Evolutionary conservation across 345 rosid genomes (phyloP).

Genomic region (Abelmoschus esculentus): DNA sequence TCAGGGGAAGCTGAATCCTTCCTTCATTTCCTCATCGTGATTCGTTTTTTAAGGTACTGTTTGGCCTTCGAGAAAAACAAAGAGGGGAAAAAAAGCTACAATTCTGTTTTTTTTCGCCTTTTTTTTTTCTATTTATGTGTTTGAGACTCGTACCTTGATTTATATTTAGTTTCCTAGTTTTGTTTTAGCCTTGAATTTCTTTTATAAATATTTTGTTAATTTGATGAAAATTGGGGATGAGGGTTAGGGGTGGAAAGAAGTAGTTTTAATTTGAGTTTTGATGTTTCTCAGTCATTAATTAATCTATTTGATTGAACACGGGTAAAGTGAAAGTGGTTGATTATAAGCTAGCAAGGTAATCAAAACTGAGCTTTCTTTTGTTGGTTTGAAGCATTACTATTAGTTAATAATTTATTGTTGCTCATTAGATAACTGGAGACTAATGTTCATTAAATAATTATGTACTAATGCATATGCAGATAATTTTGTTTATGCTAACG

Average conservation of each 20-base stretch:
- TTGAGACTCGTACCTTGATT: background rate
- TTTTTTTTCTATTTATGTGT: background rate
- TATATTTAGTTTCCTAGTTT: background rate
- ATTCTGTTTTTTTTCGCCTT: background rate
- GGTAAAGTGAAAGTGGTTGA: background rate
- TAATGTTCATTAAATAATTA: background rate
- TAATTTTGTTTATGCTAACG: background rate
- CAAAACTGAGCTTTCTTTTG: background rate
- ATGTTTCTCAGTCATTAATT: no score
- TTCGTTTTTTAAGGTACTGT: constrained; percentile 3
- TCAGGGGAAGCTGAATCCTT: background rate
- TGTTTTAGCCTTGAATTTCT: background rate
- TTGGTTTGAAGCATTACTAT: background rate
- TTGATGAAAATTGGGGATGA: background rate
- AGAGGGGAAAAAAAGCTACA: background rate
- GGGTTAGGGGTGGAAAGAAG: background rate
- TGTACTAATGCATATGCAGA: background rate
- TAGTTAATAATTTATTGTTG: background rate
- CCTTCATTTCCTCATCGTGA: background rate
- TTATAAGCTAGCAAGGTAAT: background rate
- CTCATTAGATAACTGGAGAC: background rate
- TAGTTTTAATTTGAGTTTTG: background rate
- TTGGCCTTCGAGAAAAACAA: constrained; percentile 9
- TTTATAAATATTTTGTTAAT: background rate
- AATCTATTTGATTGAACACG: no score